Conservation (phyloP, 2,329 filamentous ascomycete genomes). For the Penicillium glabrum region DNA sequence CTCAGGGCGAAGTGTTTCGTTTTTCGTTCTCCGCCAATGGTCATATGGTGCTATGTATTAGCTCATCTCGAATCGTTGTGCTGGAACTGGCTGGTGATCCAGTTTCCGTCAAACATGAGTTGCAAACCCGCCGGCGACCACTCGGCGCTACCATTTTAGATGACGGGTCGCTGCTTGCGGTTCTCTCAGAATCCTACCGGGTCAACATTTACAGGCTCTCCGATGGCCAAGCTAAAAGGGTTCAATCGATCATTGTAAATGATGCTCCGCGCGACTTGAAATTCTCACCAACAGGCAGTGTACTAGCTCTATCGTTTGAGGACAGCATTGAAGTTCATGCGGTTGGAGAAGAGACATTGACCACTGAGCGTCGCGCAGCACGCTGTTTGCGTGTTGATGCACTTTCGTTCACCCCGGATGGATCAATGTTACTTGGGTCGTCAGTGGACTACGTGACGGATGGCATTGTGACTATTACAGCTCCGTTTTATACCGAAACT, state of each 20-base stretch:
- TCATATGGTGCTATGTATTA: conserved; percentile 74
- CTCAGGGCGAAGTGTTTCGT: conserved; percentile 80
- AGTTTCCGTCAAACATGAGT: conserved; percentile 68
- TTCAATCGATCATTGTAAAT: conserved; percentile 74
- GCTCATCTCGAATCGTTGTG: conserved; percentile 80
- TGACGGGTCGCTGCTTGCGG: conserved; percentile 72
- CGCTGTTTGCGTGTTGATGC: conserved; percentile 76
- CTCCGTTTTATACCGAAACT: conserved; percentile 70
- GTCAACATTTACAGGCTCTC: conserved; percentile 80
- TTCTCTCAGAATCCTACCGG: conserved; percentile 78
- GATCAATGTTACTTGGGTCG: conserved; percentile 75
- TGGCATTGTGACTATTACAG: conserved; percentile 73
- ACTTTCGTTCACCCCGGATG: conserved; percentile 73
- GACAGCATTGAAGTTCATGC: conserved; percentile 87
- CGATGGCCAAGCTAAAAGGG: conserved; percentile 63
- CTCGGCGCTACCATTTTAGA: conserved; percentile 76
- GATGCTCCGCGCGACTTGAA: conserved; percentile 76
- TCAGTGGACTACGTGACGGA: conserved; percentile 65
- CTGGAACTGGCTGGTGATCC: conserved; percentile 64
- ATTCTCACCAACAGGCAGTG: conserved; percentile 76
- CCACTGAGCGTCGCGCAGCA: conserved; percentile 70
- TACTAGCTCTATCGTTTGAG: conserved; percentile 81
- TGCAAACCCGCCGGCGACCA: conserved; percentile 76
- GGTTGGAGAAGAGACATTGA: conserved; percentile 61
- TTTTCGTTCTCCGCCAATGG: conserved; percentile 77